Evolutionary conservation across 306 rosid species (phyloP).

Genomic region (Casuarina equisetifolia): DNA sequence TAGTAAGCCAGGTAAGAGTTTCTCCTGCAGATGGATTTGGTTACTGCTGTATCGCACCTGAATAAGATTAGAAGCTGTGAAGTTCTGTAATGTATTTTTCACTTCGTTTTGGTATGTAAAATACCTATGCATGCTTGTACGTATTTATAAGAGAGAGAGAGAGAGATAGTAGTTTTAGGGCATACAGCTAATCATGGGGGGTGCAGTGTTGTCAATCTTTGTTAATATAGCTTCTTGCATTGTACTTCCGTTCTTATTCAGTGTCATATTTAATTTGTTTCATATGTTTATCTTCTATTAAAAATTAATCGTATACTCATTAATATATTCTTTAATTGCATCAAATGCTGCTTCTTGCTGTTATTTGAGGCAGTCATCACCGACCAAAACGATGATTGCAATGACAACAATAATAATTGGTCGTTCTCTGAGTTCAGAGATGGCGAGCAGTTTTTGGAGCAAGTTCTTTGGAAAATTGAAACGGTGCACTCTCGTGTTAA

Average conservation of each 20-base stretch:
- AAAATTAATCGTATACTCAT: neutral
- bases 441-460: slow-evolving; percentile 56
- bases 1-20: slow-evolving; percentile 64
- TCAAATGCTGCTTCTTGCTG: slow-evolving; percentile 8
- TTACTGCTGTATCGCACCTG: slow-evolving; percentile 19
- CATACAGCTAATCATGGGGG: neutral
- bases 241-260: neutral
- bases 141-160: neutral
- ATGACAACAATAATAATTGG: slow-evolving; percentile 50
- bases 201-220: neutral
- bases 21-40: slow-evolving; percentile 18
- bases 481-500: slow-evolving; percentile 60
- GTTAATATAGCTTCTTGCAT: neutral
- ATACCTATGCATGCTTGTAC: neutral
- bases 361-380: slow-evolving; percentile 43
- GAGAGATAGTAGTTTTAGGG: neutral
- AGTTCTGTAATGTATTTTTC: neutral
- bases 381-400: slow-evolving; percentile 42
- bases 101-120: neutral
- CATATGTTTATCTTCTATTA: neutral
- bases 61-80: slow-evolving; percentile 2
- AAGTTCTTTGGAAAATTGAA: slow-evolving; percentile 73
- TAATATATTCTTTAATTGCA: neutral
- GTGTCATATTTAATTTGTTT: neutral
- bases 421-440: slow-evolving; percentile 49